A percentile compares a stretch with the other conserved stretches of the same genome.
Evolutionary conservation across 2,329 filamentous ascomycete species (phyloP).

Genomic region (Diaporthe ampelina): DNA sequence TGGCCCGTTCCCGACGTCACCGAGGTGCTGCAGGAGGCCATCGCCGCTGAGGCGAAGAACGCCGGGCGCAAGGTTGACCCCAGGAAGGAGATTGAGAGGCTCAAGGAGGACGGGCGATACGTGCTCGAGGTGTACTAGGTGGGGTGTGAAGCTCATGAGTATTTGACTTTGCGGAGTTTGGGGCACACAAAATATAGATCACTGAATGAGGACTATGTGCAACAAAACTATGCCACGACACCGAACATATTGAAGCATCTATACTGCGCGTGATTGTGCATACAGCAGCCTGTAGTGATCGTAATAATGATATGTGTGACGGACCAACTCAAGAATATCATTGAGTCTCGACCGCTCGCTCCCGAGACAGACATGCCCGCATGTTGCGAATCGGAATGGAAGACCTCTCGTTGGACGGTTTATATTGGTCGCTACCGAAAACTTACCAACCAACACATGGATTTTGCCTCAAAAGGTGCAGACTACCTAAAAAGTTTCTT

Average conservation of each 20-base stretch:
- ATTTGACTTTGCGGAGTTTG: neutral
- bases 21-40: slow-evolving; percentile 92
- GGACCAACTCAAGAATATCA: neutral
- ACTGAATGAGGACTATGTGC: slow-evolving; percentile 4
- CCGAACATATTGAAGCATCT: neutral
- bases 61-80: slow-evolving; percentile 85
- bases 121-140: slow-evolving; percentile 94
- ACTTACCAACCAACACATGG: neutral
- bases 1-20: slow-evolving; percentile 99
- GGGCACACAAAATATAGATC: neutral
- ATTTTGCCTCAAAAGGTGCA: neutral
- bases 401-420: neutral
- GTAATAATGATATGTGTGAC: too few relatives aligned
- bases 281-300: too few relatives aligned
- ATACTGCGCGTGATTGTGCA: neutral
- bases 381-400: neutral
- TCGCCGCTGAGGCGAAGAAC: slow-evolving; percentile 79
- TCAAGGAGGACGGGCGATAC: slow-evolving; percentile 96
- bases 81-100: slow-evolving; percentile 92
- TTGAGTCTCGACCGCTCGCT: neutral
- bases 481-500: neutral
- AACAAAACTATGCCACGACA: neutral
- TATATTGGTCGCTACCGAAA: neutral
- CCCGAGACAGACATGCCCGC: neutral
- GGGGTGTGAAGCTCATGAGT: too few relatives aligned